A percentile compares a stretch with the other conserved stretches of the same genome.
These are phyloP conservation scores for Mucor irregularis DNA, from an alignment of 371 early-diverging fungal species.

Conservation along the genomic window DNA sequence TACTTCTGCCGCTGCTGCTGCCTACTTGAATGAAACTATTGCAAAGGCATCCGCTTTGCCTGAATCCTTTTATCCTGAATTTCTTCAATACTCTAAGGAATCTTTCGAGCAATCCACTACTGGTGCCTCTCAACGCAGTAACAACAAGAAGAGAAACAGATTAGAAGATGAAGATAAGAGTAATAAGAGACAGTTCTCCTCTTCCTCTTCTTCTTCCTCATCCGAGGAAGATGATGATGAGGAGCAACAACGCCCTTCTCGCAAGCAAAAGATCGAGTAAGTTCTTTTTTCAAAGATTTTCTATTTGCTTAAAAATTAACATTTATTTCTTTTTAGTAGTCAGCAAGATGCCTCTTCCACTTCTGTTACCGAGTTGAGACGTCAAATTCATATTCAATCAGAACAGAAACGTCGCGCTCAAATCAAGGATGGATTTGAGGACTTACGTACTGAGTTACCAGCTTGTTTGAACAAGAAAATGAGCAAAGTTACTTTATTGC, in stretches of 20 bases:
- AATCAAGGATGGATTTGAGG: conserved; percentile 55
- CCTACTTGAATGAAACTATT: conserved; percentile 38
- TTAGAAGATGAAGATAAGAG: conserved; percentile 10
- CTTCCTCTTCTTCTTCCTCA: conserved; percentile 11
- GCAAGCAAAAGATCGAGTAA: conserved; percentile 24
- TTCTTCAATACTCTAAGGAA: conserved; percentile 47
- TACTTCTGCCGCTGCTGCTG: conserved; percentile 24
- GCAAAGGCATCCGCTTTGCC: conserved; percentile 46
- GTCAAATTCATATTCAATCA: conserved; percentile 54
- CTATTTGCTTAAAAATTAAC: not conserved
- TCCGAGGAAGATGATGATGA: conserved; percentile 11
- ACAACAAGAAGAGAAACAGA: conserved; percentile 16
- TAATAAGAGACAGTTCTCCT: not conserved
- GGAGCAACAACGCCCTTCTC: conserved; percentile 7
- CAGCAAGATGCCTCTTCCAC: conserved; percentile 8
- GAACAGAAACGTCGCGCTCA: conserved; percentile 55
- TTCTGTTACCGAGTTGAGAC: conserved; percentile 37
- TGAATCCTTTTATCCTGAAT: conserved; percentile 50
- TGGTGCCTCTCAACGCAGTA: conserved; percentile 4
- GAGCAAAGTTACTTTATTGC: conserved; percentile 46
- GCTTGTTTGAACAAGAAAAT: conserved; percentile 48
- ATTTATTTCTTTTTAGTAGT: not conserved
- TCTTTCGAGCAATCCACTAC: conserved; percentile 36
- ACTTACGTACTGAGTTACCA: conserved; percentile 43
- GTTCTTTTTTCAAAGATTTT: not conserved